Percentiles rank a stretch among this genome's conserved stretches.
Evolutionary conservation across 176 grass and related monocot genomes (phyloP).

Genomic region (Hordeum marinum): DNA sequence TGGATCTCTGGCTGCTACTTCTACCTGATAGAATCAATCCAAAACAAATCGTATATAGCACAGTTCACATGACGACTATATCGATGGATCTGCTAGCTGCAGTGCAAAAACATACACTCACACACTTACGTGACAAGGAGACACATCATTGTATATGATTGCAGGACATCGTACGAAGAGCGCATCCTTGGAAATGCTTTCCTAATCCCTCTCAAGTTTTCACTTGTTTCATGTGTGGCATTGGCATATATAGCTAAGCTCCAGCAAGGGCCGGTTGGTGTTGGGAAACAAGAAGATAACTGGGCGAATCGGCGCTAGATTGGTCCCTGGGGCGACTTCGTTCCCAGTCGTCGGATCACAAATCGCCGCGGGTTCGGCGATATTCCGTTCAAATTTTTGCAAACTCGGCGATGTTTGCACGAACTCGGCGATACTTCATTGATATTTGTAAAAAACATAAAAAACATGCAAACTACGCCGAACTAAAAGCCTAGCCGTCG

Average conservation of each 20-base stretch:
- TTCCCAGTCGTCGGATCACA: too few relatives aligned
- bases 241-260: neutral
- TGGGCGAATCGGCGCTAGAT: too few relatives aligned
- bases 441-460: too few relatives aligned
- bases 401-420: too few relatives aligned
- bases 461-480: too few relatives aligned
- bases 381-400: too few relatives aligned
- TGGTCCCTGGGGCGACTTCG: too few relatives aligned
- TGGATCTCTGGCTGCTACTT: neutral
- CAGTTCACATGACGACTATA: neutral
- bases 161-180: neutral
- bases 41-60: neutral
- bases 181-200: neutral
- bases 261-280: neutral
- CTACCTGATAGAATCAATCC: neutral
- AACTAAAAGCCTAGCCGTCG: too few relatives aligned
- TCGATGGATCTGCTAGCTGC: neutral
- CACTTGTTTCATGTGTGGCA: too few relatives aligned
- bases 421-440: too few relatives aligned
- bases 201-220: neutral
- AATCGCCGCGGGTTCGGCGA: too few relatives aligned
- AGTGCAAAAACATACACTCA: too few relatives aligned
- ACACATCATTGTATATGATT: neutral
- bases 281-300: neutral
- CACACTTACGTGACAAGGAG: neutral